Conservation (phyloP, 768 basidiomycete species). For the Rubroboletus pulcherrimus region DNA sequence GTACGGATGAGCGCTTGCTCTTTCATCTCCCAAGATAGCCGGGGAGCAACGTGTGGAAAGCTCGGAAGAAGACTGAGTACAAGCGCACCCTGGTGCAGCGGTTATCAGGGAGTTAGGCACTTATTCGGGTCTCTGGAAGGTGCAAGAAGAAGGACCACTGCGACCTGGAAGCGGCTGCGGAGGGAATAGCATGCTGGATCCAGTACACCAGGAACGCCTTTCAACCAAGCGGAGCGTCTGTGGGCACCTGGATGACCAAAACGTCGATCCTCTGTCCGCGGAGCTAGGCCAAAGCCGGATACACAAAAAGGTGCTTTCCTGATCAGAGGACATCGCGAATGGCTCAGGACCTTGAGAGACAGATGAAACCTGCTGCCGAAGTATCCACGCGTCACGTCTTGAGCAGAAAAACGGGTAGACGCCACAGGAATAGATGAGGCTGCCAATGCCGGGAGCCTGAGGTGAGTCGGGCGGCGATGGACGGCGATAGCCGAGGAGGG, state of each 20-base stretch:
- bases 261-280: conserved; percentile 10
- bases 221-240: conserved; percentile 7
- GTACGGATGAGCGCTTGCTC: background rate
- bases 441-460: background rate
- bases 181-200: background rate
- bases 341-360: background rate
- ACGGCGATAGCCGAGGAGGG: conserved; percentile 17
- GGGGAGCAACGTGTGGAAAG: background rate
- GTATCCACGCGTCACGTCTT: background rate
- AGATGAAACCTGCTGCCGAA: background rate
- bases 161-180: background rate
- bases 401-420: background rate
- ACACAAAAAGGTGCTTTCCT: background rate
- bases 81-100: background rate
- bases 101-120: background rate
- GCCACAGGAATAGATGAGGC: background rate
- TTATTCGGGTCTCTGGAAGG: background rate
- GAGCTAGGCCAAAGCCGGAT: conserved; percentile 3
- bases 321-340: background rate
- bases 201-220: background rate
- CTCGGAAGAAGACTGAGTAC: background rate
- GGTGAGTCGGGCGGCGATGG: conserved; percentile 5
- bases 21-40: background rate
- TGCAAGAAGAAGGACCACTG: background rate
- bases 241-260: conserved; percentile 3